Percentiles rank a stretch among this genome's conserved stretches.
Evolutionary conservation across 2,329 filamentous ascomycete species (phyloP).

Genomic region (Neospermospora avenae): DNA sequence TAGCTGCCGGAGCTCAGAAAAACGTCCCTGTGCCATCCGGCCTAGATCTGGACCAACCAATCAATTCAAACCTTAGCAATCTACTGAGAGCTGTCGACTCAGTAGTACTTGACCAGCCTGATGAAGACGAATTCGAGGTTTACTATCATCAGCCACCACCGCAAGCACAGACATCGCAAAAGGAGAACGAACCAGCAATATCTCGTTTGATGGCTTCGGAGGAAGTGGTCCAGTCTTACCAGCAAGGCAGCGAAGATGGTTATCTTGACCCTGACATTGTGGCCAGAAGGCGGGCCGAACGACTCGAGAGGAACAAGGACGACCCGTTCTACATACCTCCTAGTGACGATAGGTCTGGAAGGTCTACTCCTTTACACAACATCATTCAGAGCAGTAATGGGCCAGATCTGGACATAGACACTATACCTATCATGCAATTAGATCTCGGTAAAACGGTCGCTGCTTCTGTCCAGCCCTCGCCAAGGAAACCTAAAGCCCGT

Average conservation of each 20-base stretch:
- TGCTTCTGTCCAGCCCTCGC: constrained; percentile 29
- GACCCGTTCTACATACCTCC: constrained; percentile 90
- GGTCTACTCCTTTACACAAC: constrained; percentile 74
- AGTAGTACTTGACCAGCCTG: constrained; percentile 46
- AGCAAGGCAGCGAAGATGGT: constrained; percentile 58
- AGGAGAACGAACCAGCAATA: constrained; percentile 55
- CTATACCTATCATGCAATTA: constrained; percentile 93
- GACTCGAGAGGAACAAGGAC: constrained; percentile 78
- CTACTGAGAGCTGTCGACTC: constrained; percentile 59
- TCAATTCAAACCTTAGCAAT: constrained; percentile 69
- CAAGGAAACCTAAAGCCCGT: constrained; percentile 42
- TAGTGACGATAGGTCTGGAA: constrained; percentile 51
- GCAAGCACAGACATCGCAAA: constrained; percentile 41
- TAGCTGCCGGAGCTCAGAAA: constrained; percentile 74
- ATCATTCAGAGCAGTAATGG: constrained; percentile 71
- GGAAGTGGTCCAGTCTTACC: constrained; percentile 51
- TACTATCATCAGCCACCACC: constrained; percentile 60
- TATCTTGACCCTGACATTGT: constrained; percentile 72
- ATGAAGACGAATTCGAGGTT: constrained; percentile 63
- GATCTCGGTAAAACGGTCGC: constrained; percentile 59
- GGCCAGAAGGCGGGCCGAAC: constrained; percentile 71
- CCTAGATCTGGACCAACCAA: constrained; percentile 76
- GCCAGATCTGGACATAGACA: constrained; percentile 82
- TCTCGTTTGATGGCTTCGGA: constrained; percentile 46
- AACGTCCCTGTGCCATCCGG: constrained; percentile 79